Evolutionary conservation across 2,329 filamentous ascomycete species (phyloP).

Genomic region (Verticillium nonalfalfae): DNA sequence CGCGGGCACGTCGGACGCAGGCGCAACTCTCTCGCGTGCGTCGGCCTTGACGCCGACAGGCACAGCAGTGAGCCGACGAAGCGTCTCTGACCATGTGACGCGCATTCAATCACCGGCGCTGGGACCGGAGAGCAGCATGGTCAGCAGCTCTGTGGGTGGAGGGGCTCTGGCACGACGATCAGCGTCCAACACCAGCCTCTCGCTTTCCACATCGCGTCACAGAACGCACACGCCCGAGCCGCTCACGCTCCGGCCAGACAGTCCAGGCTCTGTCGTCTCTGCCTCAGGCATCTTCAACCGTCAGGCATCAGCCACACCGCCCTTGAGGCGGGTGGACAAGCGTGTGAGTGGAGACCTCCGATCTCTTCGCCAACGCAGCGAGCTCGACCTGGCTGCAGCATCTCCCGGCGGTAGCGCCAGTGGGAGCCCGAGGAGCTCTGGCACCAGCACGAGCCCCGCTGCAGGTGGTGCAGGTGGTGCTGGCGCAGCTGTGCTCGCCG

Average conservation of each 20-base stretch:
- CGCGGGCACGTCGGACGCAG: constrained; percentile 13
- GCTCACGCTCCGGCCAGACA: constrained; percentile 53
- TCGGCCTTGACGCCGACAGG: constrained; percentile 12
- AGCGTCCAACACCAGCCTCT: constrained; percentile 48
- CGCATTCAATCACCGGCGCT: constrained; percentile 10
- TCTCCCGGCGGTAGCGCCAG: background rate
- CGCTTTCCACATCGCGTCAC: constrained; percentile 39
- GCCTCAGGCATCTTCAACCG: constrained; percentile 40
- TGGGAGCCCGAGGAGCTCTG: background rate
- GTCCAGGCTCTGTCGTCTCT: constrained; percentile 20
- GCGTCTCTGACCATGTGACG: constrained; percentile 29
- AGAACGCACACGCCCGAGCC: constrained; percentile 43
- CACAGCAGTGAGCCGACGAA: constrained; percentile 12
- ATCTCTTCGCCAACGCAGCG: constrained; percentile 53
- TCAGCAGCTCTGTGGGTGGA: constrained; percentile 26
- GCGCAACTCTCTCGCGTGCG: constrained; percentile 10
- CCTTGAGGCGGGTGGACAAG: constrained; percentile 63
- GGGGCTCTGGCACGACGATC: constrained; percentile 29
- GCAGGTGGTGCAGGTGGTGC: constrained; percentile 4
- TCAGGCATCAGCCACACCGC: constrained; percentile 52
- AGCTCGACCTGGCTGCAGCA: constrained; percentile 13
- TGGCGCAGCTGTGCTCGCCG: constrained; percentile 1
- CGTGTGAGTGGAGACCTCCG: constrained; percentile 72
- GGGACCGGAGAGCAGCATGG: background rate
- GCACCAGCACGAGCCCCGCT: constrained; percentile 1